Percentiles rank a stretch among this genome's conserved stretches.
Conservation (phyloP, 495 filamentous ascomycete genomes). For the Annulohypoxylon bovei region DNA sequence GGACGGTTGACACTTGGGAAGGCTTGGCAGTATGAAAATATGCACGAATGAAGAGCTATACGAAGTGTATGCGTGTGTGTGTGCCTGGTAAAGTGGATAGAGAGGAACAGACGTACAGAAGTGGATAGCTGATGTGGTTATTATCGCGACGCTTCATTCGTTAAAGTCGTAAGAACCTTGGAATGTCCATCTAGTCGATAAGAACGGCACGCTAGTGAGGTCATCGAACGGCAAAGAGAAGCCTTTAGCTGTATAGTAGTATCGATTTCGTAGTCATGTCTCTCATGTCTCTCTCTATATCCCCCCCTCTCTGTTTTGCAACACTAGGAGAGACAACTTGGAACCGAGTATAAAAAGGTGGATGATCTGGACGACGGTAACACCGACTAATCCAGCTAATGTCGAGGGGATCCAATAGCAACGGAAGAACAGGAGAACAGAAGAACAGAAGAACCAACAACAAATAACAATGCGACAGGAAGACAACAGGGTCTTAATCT, state of each 20-base stretch:
- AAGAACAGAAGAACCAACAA: background rate
- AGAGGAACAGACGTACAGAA: slow-evolving; percentile 35
- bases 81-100: slow-evolving; percentile 52
- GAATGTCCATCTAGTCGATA: slow-evolving; percentile 26
- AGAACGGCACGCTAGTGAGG: slow-evolving; percentile 38
- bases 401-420: background rate
- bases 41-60: slow-evolving; percentile 46
- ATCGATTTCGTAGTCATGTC: slow-evolving; percentile 15
- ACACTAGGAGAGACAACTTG: background rate
- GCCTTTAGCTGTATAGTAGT: slow-evolving; percentile 10
- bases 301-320: background rate
- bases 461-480: slow-evolving; percentile 2
- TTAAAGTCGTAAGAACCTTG: slow-evolving; percentile 15
- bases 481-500: background rate
- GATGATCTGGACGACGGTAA: slow-evolving; percentile 1
- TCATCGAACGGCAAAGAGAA: slow-evolving; percentile 31
- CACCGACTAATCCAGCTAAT: background rate
- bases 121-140: slow-evolving; percentile 39
- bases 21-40: slow-evolving; percentile 44
- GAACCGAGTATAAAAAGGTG: background rate
- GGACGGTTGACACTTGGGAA: slow-evolving; percentile 39
- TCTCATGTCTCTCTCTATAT: slow-evolving; percentile 23
- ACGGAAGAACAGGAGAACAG: background rate
- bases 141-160: slow-evolving; percentile 39
- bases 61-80: slow-evolving; percentile 42